phyloP scores from a whole-genome alignment of 2,329 filamentous ascomycete species.

The Eutypella sp. region DNA sequence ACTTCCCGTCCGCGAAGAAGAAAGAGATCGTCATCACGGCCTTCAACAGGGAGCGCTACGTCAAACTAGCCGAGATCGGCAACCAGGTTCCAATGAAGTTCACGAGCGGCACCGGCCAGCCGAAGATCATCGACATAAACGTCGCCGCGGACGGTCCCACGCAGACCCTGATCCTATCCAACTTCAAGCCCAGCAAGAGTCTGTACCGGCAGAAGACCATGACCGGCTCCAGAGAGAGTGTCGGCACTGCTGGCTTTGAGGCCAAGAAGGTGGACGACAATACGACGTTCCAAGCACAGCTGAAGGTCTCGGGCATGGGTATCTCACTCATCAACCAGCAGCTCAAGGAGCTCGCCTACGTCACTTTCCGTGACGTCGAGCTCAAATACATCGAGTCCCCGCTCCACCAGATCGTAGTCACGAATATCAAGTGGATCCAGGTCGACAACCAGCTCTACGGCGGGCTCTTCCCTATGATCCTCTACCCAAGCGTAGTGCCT shows the following conservation, averaged over 20 bases:
- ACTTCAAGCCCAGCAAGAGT: slow-evolving; percentile 89
- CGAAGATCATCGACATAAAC: slow-evolving; percentile 94
- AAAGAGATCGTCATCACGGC: slow-evolving; percentile 84
- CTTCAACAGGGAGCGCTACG: slow-evolving; percentile 76
- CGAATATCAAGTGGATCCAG: slow-evolving; percentile 97
- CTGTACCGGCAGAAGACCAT: slow-evolving; percentile 65
- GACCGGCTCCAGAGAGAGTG: slow-evolving; percentile 45
- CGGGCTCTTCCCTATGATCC: slow-evolving; percentile 92
- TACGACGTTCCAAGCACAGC: slow-evolving; percentile 81
- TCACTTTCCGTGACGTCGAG: slow-evolving; percentile 88
- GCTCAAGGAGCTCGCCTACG: slow-evolving; percentile 84
- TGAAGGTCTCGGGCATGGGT: slow-evolving; percentile 85
- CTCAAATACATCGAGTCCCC: slow-evolving; percentile 90
- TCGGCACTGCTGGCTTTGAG: slow-evolving; percentile 69
- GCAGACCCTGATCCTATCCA: slow-evolving; percentile 88
- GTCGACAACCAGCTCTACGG: slow-evolving; percentile 98
- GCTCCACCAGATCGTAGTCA: slow-evolving; percentile 84
- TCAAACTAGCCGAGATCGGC: slow-evolving; percentile 94
- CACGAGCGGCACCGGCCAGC: slow-evolving; percentile 57
- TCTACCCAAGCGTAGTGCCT: slow-evolving; percentile 96
- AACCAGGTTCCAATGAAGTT: slow-evolving; percentile 94
- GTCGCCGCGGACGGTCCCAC: slow-evolving; percentile 93
- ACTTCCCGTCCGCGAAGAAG: slow-evolving; percentile 95
- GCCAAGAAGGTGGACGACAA: slow-evolving; percentile 88
- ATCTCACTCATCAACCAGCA: slow-evolving; percentile 92